A percentile compares a stretch with the other conserved stretches of the same genome.
phyloP scores from a whole-genome alignment of 345 rosid species.

The Eucalyptus fibrosa region DNA sequence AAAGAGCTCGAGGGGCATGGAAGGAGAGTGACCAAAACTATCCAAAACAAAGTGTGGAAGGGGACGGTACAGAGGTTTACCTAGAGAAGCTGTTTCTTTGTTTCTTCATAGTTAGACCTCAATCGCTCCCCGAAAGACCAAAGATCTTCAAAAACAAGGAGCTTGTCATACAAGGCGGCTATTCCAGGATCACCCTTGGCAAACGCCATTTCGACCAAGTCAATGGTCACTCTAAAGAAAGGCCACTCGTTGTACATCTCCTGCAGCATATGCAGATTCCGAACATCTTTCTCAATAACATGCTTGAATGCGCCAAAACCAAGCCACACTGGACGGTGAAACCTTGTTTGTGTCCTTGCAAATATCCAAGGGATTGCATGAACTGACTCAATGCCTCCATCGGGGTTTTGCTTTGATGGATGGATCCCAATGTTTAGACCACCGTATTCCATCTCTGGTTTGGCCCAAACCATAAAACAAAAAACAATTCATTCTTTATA shows the following conservation, averaged over 20 bases:
- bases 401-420: slow-evolving; percentile 82
- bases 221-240: slow-evolving; percentile 87
- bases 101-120: slow-evolving; percentile 65
- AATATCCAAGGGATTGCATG: slow-evolving; percentile 97
- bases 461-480: slow-evolving; percentile 40
- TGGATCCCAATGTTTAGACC: slow-evolving; percentile 95
- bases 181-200: slow-evolving; percentile 97
- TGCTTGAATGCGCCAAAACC: slow-evolving; percentile 89
- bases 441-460: slow-evolving; percentile 89
- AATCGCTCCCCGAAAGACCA: slow-evolving; percentile 59
- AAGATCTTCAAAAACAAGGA: slow-evolving; percentile 68
- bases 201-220: slow-evolving; percentile 92
- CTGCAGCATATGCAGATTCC: slow-evolving; percentile 72
- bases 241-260: slow-evolving; percentile 91
- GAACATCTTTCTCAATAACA: slow-evolving; percentile 48
- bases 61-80: slow-evolving; percentile 9
- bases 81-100: slow-evolving; percentile 71
- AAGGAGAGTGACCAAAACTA: not conserved
- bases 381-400: slow-evolving; percentile 87
- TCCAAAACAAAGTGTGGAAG: not conserved
- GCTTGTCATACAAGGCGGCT: slow-evolving; percentile 68
- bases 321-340: slow-evolving; percentile 93
- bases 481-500: not conserved
- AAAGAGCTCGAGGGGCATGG: not conserved
- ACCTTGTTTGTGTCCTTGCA: slow-evolving; percentile 98